Base-by-base conservation (phyloP, 2,329 filamentous ascomycete species). In the Neofusicoccum parvum region DNA sequence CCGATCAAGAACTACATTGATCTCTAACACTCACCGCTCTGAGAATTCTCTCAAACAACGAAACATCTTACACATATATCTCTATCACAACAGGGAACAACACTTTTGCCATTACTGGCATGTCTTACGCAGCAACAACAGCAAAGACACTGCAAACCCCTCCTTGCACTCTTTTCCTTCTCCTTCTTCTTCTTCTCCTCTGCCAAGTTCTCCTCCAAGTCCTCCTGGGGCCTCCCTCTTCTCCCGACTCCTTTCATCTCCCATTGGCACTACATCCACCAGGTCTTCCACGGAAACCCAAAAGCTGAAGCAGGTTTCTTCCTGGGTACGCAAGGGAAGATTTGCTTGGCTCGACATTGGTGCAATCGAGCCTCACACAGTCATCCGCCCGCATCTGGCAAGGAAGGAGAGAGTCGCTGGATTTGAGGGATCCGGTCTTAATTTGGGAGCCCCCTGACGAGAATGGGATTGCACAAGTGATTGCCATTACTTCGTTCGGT, bases 401-500 rank as follows among this genome's bases (percentile, higher is more conserved):
- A 27, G 15, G 5, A 23, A 36, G 36, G 62, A 64, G 32, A 7
- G 14, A 17, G 36, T 62, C 7, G 6, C 17, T 1, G 62, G 62
- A 7, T 64, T 64, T 23, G 49, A 54, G 39, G n/a, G n/a, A 64
- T 9, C 62, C 62, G 3, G 48, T 54, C 11, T 37, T 64, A 20
- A 46, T 64, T 41, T 64, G 48, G 48, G 17, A 36, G 11, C 27
- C 17, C 6, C 62, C 62, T 0, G 23, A 54, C 37, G 62, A 64
- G 14, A 14, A 37, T 27, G 62, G 49, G 15, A 37, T 46, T 11
- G 49, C 46, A 3, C 27, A 17, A 14, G n/a, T 64, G 10, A 46
- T 64, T 15, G 49, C 62, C 15, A 48, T 64, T 23, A 64, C 49
- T 5, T 48, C 49, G n/a, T 64, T n/a, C 39, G 62, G 39, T 3